These are phyloP conservation scores for Tritrichomonas foetus DNA, from an alignment of 208 protist genomes.

Conservation along the genomic window DNA sequence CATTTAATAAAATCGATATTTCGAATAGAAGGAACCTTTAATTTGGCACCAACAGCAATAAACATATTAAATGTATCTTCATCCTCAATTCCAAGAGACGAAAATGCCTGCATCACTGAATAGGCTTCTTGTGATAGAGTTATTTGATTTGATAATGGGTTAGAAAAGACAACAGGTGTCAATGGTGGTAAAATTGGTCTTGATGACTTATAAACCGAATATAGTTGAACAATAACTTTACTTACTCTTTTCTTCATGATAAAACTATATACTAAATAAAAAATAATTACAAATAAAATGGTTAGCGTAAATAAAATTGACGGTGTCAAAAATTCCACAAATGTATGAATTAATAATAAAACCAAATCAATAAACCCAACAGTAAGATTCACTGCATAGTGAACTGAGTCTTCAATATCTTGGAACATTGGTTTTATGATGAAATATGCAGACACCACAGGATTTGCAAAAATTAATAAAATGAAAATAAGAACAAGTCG, in stretches of 20 bases:
- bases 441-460: neutral
- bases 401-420: no score
- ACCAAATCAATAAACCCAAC: no score
- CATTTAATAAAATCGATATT: constrained; percentile 17
- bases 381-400: no score
- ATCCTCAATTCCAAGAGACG: neutral
- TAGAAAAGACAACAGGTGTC: neutral
- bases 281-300: no score
- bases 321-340: neutral
- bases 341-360: neutral
- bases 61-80: neutral
- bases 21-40: neutral
- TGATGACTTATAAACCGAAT: neutral
- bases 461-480: neutral
- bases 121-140: neutral
- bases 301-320: neutral
- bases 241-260: neutral
- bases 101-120: neutral
- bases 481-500: neutral
- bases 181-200: neutral
- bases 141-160: no score
- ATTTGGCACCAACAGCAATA: neutral
- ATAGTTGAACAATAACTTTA: neutral
- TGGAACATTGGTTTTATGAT: no score
- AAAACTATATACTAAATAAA: neutral